phyloP scores from a whole-genome alignment of 305 asterid genomes.

The Withania somnifera region DNA sequence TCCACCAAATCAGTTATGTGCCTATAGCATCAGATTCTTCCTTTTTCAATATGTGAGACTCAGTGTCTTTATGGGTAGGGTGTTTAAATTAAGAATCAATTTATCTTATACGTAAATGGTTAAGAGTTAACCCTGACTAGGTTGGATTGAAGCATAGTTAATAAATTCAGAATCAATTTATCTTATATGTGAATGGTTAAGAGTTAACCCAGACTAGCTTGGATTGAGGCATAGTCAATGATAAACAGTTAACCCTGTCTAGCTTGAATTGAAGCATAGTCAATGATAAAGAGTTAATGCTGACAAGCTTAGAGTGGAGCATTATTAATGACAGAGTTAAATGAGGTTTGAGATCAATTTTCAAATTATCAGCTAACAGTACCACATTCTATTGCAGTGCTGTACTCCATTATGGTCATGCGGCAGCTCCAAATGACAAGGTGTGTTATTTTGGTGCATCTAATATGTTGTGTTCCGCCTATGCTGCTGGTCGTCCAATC shows the following conservation, averaged over 20 bases:
- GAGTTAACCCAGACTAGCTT: neutral
- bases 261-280: too few relatives aligned
- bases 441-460: slow-evolving; percentile 31
- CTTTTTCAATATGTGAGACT: neutral
- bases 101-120: neutral
- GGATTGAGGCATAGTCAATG: neutral
- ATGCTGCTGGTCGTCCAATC: neutral
- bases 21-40: neutral
- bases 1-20: neutral
- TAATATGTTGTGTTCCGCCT: neutral
- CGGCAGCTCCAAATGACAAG: slow-evolving; percentile 97
- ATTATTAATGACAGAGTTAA: too few relatives aligned
- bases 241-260: too few relatives aligned
- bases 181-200: neutral
- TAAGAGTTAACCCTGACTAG: neutral
- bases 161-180: neutral
- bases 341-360: slow-evolving; percentile 5
- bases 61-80: neutral
- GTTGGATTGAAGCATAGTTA: neutral
- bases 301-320: too few relatives aligned
- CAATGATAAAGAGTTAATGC: too few relatives aligned
- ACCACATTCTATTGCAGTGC: slow-evolving; percentile 37
- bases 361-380: slow-evolving; percentile 14
- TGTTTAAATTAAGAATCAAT: neutral
- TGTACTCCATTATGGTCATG: slow-evolving; percentile 97